Evolutionary conservation across 257 asterid species (phyloP), one percentile per base, ranked within the genome.

Genomic region (Capsicum baccatum): DNA sequence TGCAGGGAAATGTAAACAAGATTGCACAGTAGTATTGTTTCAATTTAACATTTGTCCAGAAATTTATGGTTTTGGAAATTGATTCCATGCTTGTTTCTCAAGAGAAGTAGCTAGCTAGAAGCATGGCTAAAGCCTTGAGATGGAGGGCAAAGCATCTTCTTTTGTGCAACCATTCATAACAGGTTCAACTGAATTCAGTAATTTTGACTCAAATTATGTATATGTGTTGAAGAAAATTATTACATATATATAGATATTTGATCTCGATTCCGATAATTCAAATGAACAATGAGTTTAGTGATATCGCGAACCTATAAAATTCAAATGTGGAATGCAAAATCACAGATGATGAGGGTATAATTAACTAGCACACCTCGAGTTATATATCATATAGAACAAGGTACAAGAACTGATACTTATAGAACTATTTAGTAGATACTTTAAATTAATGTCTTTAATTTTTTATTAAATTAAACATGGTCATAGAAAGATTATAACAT

Each of bases 121-220:
- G 7, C 47, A 52, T 52, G 63, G 63, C 80, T 54, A 19, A 74
- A 19, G 37, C 42, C 60, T 74, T 74, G 12, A 1, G 48, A 33
- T 26, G 63, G 63, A 52, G 14, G 81, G 81, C 48, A 76, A 76
- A 76, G 81, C 48, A 76, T 76, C 81, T 76, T 21, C 63, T 56
- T 50, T 48, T 76, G 63, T 52, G 1, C 21, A 12, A 1, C 21
- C 17, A 47, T 73, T 26, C 33, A 26, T 2, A 26, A 26, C 6
- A 2, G 44, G 44, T 39, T 21, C 6, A 3, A 0, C 0, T 4
- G 0, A 15, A 68, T 3, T 68, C 52, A 37, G 3, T 37, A 37
- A 14, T 1, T 67, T 15, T 67, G 0, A 37, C 13, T 35, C 19
- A 67, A 67, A 67, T 35, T 0, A 0, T 33, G 8, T 67, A 35